Evolutionary conservation across 202 grass and related monocot genomes (phyloP), one percentile per base, ranked within the genome.

Genomic region (Schoenoplectus triqueter): DNA sequence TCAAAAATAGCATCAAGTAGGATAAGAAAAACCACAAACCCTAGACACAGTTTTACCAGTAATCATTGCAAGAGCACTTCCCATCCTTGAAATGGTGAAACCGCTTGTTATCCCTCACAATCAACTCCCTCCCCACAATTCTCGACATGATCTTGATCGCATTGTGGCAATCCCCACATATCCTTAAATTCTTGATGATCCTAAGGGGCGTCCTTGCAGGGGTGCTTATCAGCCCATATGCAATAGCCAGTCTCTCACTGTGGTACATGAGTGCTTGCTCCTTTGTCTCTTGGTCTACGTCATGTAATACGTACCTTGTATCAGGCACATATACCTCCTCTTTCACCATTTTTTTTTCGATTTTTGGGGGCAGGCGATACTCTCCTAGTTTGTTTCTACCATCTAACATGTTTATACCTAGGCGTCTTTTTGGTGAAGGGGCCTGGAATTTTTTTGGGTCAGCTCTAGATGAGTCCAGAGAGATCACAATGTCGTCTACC

Each of bases 61-160:
- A 99, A 69, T 99, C 96, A n/a, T 93, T 93, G 79, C 96, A 99
- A 3, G 96, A 99, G 88, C 96, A 99, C 70, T 96, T 94, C 0
- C 96, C 96, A 54, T 94, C 93, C 86, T 99, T 92, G 86, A 96
- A 96, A 89, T 99, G 96, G 75, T 99, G 96, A 76, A 99, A 99
- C 66, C 93, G 87, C 82, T 99, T 99, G 70, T 99, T 99, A 68
- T 99, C 93, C 86, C 96, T 94, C 5, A 94, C 96, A 49, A 96
- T 99, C 62, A 99, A 94, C 82, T 99, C 96, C 20, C 96, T 88
- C 11, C 93, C 96, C n/a, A 99, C 96, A 59, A 96, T 99, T 85
- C 91, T 96, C 9, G 96, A 99, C 93, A 96, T 99, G 70, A 99
- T 96, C 89, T 96, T 96, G 82, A 99, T 99, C 3, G 96, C 96